These are phyloP conservation scores for Hymenotorrendiella dingleyae DNA, from an alignment of 2,329 filamentous ascomycete genomes.

Conservation along the genomic window DNA sequence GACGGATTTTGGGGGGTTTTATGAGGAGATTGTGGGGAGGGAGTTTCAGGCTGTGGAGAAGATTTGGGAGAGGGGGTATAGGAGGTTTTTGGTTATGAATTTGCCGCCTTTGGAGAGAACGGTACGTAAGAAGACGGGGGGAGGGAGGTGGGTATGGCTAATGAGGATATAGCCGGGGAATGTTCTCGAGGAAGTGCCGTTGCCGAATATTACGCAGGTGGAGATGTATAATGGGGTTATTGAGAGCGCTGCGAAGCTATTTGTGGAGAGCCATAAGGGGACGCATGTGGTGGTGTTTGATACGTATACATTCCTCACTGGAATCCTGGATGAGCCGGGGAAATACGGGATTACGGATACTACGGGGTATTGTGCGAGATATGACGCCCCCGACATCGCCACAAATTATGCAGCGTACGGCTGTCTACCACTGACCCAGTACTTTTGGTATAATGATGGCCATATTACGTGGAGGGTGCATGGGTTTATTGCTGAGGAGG, in stretches of 20 bases:
- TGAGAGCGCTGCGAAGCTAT: slow-evolving; percentile 8
- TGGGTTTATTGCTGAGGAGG: slow-evolving; percentile 31
- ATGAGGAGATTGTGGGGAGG: slow-evolving; percentile 35
- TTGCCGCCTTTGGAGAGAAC: slow-evolving; percentile 45
- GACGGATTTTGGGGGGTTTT: slow-evolving; percentile 39
- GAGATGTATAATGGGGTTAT: slow-evolving; percentile 39
- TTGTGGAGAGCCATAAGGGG: slow-evolving; percentile 24
- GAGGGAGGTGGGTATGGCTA: too few relatives aligned
- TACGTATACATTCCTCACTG: slow-evolving; percentile 36
- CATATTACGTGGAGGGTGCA: slow-evolving; percentile 40
- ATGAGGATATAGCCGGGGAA: too few relatives aligned
- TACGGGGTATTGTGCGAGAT: slow-evolving; percentile 39
- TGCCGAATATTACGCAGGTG: slow-evolving; percentile 43
- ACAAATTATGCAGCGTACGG: slow-evolving; percentile 39
- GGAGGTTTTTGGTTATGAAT: slow-evolving; percentile 44
- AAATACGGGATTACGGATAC: slow-evolving; percentile 40
- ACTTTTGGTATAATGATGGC: slow-evolving; percentile 44
- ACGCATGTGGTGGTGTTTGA: slow-evolving; percentile 39
- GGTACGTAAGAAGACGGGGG: too few relatives aligned
- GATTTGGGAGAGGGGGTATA: slow-evolving; percentile 39
- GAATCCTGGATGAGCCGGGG: slow-evolving; percentile 36
- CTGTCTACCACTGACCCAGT: slow-evolving; percentile 37
- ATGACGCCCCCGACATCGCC: slow-evolving; percentile 40
- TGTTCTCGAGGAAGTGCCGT: too few relatives aligned
- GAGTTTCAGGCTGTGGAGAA: slow-evolving; percentile 37